phyloP scores from a whole-genome alignment of 2,329 filamentous ascomycete species.

The Colletotrichum chrysophilum region DNA sequence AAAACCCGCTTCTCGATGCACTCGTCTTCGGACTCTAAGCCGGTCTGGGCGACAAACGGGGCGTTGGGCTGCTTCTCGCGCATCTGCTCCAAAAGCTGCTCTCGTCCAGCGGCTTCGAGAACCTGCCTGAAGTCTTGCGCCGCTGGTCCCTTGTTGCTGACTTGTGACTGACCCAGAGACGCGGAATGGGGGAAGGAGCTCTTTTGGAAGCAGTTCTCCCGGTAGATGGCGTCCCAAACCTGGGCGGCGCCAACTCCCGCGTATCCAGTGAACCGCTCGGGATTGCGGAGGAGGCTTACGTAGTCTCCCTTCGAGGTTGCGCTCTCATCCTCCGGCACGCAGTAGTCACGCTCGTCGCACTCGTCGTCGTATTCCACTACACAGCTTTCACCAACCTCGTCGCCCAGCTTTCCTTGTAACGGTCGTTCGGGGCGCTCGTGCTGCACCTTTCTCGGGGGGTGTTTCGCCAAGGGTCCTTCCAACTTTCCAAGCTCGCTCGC shows the following conservation, averaged over 20 bases:
- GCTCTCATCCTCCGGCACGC: slow-evolving; percentile 92
- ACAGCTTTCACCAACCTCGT: slow-evolving; percentile 90
- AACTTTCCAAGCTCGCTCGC: slow-evolving; percentile 91
- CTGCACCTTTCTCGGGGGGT: slow-evolving; percentile 79
- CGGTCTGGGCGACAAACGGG: slow-evolving; percentile 65
- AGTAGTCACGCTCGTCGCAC: slow-evolving; percentile 96
- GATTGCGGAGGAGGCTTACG: slow-evolving; percentile 91
- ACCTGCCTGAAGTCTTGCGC: slow-evolving; percentile 67
- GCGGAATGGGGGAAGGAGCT: slow-evolving; percentile 67
- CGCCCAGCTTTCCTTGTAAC: slow-evolving; percentile 81
- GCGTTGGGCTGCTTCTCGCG: slow-evolving; percentile 60
- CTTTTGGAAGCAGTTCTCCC: slow-evolving; percentile 92
- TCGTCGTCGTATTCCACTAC: slow-evolving; percentile 98
- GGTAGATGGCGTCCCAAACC: slow-evolving; percentile 96
- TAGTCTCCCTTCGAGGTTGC: slow-evolving; percentile 90
- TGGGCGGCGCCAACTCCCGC: slow-evolving; percentile 82
- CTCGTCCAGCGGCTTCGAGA: slow-evolving; percentile 62
- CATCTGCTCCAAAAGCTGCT: slow-evolving; percentile 66
- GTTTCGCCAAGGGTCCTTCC: slow-evolving; percentile 87
- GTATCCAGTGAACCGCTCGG: slow-evolving; percentile 95
- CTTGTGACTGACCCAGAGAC: slow-evolving; percentile 51
- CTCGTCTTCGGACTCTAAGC: slow-evolving; percentile 83
- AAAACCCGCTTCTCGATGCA: slow-evolving; percentile 99
- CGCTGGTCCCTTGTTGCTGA: slow-evolving; percentile 53
- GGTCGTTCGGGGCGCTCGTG: slow-evolving; percentile 72